Base-by-base conservation (phyloP, 1,284 basidiomycete species). In the Cryptococcus amylolentus region DNA sequence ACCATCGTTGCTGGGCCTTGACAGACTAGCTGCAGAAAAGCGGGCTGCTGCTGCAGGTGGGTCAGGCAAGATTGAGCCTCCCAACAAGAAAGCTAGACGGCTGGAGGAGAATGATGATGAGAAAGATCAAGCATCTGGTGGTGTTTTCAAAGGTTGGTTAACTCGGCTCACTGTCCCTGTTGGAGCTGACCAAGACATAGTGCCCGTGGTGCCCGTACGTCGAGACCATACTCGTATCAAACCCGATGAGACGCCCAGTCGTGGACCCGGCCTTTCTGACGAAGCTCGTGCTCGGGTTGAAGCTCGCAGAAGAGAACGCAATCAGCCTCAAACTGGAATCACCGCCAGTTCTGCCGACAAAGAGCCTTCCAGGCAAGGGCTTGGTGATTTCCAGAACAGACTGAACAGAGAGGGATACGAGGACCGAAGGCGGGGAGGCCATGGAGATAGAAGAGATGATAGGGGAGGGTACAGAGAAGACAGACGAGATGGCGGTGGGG, bases 211-310 rank as follows among this genome's bases (percentile, higher is more conserved):
- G 10, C 81, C 54, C 76, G 81, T 76, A 16, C 82, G 85, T 45
- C 76, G 80, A 13, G 79, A 79, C 40, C 84, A 87, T 65, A 74
- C 82, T 2, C 84, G 93, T 12, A 85, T 89, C 58, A 80, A 88
- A 64, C 88, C 86, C 0, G 88, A 89, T 63, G 92, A 95, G 64
- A 97, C 93, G 0, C 93, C 93, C 0, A 94, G 92, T n/a, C 89
- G 94, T 71, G 87, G 89, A 1, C 88, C 89, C 48, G 94, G 93
- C 12, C 78, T 97, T 31, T 88, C 88, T 0, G 87, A 91, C 27
- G 77, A 80, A 1, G 91, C 87, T 9, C 81, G 86, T 27, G 81
- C 82, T 63, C 79, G 83, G 58, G 75, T 96, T 31, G 91, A 93
- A 54, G 91, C 92, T 58, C 78, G 88, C 66, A 82, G 88, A 53